Base-by-base conservation (phyloP, 2,329 filamentous ascomycete genomes). In the Epichloe uncinata region DNA sequence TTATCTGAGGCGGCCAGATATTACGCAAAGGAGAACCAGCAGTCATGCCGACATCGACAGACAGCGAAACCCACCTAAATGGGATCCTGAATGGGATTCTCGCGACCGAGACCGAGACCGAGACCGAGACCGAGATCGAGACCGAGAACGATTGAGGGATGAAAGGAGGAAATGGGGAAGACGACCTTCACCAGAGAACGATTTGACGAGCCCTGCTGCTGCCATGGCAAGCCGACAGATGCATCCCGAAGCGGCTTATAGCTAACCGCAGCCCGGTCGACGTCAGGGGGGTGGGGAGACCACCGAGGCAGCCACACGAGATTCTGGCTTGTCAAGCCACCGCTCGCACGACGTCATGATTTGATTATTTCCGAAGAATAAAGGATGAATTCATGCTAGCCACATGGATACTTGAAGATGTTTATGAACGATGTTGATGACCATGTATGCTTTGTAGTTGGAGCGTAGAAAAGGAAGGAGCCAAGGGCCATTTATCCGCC, bases 41-140 rank as follows among this genome's bases (percentile, higher is more conserved):
- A 75, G 73, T 55, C 73, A 75, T 52, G 70, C 71, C 22, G 73
- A 76, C 52, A 62, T 69, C 36, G 73, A 74, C 52, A 64, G 72
- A 20, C 61, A 67, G 42, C 62, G 67, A 11, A 66, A 67, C 16
- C 58, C 62, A 48, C 57, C 57, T 6, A 56, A 61, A 5, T 65
- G 65, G 56, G 67, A 71, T 36, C 46, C 57, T 6, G 57, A 61
- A 6, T 65, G 65, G 56, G 67, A 71, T 36, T 45, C 57, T 36
- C 48, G 51, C 8, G 47, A 52, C n/a, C n/a, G n/a, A n/a, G n/a
- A n/a, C 26, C 37, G 45, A n/a, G 30, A 49, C 3, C 47, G 47
- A 37, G 65, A 67, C 22, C 22, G 22, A n/a, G n/a, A n/a, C n/a
- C n/a, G n/a, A 22, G 22, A 22, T 22, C 22, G 47, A 38, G 45